These are phyloP conservation scores for Cryoendolithus antarcticus DNA, from an alignment of 2,329 filamentous ascomycete species.

Conservation along the genomic window DNA sequence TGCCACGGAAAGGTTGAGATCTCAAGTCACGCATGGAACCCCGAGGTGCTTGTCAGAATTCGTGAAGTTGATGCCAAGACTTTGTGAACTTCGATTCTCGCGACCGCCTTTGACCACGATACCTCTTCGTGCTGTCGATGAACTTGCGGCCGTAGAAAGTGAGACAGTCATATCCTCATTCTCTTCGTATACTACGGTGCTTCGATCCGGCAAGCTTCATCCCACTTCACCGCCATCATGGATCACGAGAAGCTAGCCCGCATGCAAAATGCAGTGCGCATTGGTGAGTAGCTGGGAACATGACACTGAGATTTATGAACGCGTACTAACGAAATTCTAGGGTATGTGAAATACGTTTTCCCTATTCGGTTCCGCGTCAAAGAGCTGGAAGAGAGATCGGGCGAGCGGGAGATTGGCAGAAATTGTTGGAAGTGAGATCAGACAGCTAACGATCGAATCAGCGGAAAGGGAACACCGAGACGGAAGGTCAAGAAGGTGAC, in stretches of 20 bases:
- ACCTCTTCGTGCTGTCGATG: background rate
- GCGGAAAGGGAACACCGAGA: conserved; percentile 96
- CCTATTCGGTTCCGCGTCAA: background rate
- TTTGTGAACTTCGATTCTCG: too few species aligned
- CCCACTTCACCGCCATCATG: conserved; percentile 30
- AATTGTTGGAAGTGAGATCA: background rate
- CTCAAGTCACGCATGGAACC: too few species aligned
- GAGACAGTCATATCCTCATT: conserved; percentile 3
- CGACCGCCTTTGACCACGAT: too few species aligned
- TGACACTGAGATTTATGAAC: conserved; percentile 3
- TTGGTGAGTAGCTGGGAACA: conserved; percentile 45
- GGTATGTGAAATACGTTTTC: conserved; percentile 17
- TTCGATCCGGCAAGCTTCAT: background rate
- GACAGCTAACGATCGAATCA: conserved; percentile 21
- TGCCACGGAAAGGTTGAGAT: too few species aligned
- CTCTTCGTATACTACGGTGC: background rate
- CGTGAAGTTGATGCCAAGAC: too few species aligned
- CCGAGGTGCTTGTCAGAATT: too few species aligned
- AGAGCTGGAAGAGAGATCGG: background rate
- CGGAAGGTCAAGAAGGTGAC: conserved; percentile 98
- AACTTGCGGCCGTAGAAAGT: conserved; percentile 6
- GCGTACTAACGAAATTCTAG: conserved; percentile 17
- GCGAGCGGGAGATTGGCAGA: conserved; percentile 1
- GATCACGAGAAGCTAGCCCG: conserved; percentile 55
- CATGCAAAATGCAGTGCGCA: conserved; percentile 55